Base-by-base conservation (phyloP, 2,329 filamentous ascomycete species). In the Aspergillus sp. region DNA sequence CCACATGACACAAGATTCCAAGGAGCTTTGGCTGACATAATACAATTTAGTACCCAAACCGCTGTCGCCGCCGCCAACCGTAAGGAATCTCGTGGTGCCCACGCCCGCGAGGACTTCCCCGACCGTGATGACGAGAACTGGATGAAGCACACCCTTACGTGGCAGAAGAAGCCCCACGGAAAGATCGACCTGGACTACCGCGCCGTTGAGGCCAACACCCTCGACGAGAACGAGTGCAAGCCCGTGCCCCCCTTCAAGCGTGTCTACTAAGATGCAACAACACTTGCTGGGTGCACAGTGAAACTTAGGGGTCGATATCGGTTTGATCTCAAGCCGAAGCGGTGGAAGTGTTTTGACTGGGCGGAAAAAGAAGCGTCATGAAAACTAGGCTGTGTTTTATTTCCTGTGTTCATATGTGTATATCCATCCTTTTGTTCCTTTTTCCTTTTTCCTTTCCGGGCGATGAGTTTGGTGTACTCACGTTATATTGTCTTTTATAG, bases 71-170 rank as follows among this genome's bases (percentile, higher is more conserved):
- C 95, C 64, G 91, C 92, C 60, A 94, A 94, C 81, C 89, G 95
- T 75, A 96, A 96, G 85, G 95, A 99, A 81, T 96, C 92, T 58
- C 91, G 95, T 81, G 95, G 95, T 76, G 95, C 95, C 24, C 95
- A 99, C 80, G 95, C 95, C 67, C 90, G 95, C 68, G 95, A 99
- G 83, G 95, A 99, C 77, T 98, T 79, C 85, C 94, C 94, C 59
- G 93, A 98, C 18, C 90, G 95, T 82, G 91, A 98, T 75, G 95
- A 99, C 75, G 84, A 88, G 79, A 90, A 96, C 78, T 98, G 94
- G 94, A 97, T 97, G 94, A 98, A 98, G 89, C 95, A 99, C 86
- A 96, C 92, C 50, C 86, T 99, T 63, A 92, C 89, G 67, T 99
- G 90, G 90, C 95, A 99, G 85, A 96, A 92, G 89, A 77, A 88